Evolutionary conservation across 176 grass and related monocot species (phyloP).

Genomic region (Avena atlantica): DNA sequence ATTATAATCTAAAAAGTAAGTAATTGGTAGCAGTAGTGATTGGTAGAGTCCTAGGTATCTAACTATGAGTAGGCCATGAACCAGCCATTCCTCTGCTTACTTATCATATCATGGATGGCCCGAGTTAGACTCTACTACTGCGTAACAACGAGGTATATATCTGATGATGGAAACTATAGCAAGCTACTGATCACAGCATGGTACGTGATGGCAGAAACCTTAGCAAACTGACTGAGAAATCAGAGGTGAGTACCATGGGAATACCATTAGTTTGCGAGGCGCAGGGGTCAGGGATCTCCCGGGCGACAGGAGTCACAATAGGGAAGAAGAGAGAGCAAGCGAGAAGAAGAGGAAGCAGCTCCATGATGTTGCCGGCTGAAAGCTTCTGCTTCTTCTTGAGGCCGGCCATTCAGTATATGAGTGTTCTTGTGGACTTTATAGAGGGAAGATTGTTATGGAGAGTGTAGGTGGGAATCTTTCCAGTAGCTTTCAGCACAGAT

Average conservation of each 20-base stretch:
- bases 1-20: too few relatives aligned
- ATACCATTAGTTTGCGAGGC: slow-evolving; percentile 56
- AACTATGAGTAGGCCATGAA: not conserved
- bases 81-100: not conserved
- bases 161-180: not conserved
- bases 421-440: slow-evolving; percentile 29
- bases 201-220: not conserved
- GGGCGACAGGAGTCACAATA: slow-evolving; percentile 20
- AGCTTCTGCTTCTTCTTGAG: slow-evolving; percentile 24
- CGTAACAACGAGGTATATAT: not conserved
- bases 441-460: not conserved
- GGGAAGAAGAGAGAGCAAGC: slow-evolving; percentile 53
- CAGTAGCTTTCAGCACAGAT: too few relatives aligned
- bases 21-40: not conserved
- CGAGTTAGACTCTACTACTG: not conserved
- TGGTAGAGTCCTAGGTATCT: not conserved
- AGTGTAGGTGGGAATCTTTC: slow-evolving; percentile 20
- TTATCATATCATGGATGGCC: not conserved
- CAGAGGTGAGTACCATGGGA: not conserved
- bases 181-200: not conserved
- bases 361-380: slow-evolving; percentile 36
- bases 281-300: slow-evolving; percentile 33
- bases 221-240: not conserved
- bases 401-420: too few relatives aligned
- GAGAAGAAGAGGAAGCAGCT: slow-evolving; percentile 42